These are phyloP conservation scores for Rhynchospora pubera DNA, from an alignment of 176 grass and related monocot species.

Conservation along the genomic window DNA sequence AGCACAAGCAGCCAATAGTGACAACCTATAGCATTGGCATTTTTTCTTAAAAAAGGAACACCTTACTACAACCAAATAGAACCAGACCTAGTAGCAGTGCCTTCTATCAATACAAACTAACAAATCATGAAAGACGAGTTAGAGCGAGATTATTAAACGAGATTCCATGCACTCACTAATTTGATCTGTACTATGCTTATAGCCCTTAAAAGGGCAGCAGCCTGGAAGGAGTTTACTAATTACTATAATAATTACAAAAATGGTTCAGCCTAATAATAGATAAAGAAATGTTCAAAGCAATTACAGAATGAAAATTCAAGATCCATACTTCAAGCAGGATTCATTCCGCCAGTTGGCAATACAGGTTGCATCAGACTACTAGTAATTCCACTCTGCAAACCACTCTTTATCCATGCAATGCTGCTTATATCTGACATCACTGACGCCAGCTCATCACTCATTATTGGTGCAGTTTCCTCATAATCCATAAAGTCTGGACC, in stretches of 20 bases:
- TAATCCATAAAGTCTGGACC: conserved; percentile 96
- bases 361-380: conserved; percentile 38
- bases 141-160: background rate
- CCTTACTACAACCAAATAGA: background rate
- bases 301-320: background rate
- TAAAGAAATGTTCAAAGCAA: background rate
- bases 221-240: background rate
- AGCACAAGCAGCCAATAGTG: background rate
- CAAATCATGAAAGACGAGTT: background rate
- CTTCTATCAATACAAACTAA: background rate
- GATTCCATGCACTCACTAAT: background rate
- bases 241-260: background rate
- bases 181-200: background rate
- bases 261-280: background rate
- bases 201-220: background rate
- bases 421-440: conserved; percentile 90
- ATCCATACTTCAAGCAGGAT: conserved; percentile 14
- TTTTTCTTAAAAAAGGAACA: background rate
- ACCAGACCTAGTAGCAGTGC: background rate
- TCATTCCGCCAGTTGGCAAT: conserved; percentile 28
- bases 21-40: background rate
- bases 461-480: conserved; percentile 61
- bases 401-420: conserved; percentile 92
- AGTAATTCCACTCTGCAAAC: conserved; percentile 46
- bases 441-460: conserved; percentile 51